A percentile compares a stretch with the other conserved stretches of the same genome.
phyloP scores from a whole-genome alignment of 352 stramenopile genomes.

The Globisporangium viniferum region DNA sequence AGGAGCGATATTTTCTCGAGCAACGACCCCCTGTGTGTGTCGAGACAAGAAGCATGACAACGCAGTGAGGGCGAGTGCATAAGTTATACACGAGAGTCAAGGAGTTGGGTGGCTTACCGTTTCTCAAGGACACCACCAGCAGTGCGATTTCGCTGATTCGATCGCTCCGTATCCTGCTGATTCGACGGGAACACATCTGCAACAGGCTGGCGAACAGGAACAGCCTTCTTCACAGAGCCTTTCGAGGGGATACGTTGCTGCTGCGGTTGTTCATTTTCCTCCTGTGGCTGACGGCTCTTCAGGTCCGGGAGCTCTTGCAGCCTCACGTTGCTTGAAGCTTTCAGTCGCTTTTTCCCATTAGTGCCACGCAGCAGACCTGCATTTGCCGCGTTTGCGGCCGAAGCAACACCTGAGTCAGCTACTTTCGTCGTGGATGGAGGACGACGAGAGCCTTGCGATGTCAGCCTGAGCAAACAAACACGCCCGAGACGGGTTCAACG shows the following conservation, averaged over 20 bases:
- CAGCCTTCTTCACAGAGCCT: background rate
- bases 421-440: background rate
- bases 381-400: background rate
- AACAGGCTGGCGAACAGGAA: background rate
- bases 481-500: background rate
- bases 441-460: constrained; percentile 12
- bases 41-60: too few species aligned
- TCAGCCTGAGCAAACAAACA: background rate
- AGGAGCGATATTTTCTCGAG: constrained; percentile 16
- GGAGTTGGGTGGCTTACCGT: background rate
- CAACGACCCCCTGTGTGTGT: background rate
- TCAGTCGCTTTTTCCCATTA: constrained; percentile 14
- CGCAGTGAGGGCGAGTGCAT: background rate
- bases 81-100: background rate
- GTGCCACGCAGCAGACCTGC: background rate
- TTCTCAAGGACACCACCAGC: background rate
- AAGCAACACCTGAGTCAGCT: background rate
- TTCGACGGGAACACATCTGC: constrained; percentile 21
- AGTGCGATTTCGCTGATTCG: background rate
- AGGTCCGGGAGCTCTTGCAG: constrained; percentile 18
- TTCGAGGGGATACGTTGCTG: background rate
- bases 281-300: constrained; percentile 6
- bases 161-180: constrained; percentile 24
- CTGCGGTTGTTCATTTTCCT: constrained; percentile 5
- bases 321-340: constrained; percentile 21